Base-by-base conservation (phyloP, 768 basidiomycete species). In the Calvatia gigantea region DNA sequence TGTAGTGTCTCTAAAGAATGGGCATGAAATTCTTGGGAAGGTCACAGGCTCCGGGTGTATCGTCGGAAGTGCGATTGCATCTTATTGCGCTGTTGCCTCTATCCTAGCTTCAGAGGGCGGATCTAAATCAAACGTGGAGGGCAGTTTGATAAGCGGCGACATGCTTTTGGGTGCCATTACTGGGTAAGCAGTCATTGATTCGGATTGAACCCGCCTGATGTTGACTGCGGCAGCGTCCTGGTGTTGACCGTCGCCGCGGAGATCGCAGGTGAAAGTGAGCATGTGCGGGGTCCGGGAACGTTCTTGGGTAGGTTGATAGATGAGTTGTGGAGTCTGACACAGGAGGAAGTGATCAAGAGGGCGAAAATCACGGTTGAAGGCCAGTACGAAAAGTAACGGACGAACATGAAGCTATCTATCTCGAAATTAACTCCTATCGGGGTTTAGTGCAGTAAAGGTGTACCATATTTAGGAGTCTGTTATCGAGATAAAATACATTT, bases 41-140 rank as follows among this genome's bases (percentile, higher is more conserved):
- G 93, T 98, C 54, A 97, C 95, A 0, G 95, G 94, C 0, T 90
- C 90, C 23, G 94, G 94, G 3, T 98, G 94, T 64, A 84, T 95
- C 67, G 74, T 84, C 21, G 89, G 89, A 25, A 88, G 89, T 8
- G 75, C 80, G 28, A 80, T 96, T 45, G 89, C 92, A 0, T 82
- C 87, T 14, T 94, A 86, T 70, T 91, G 89, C 66, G 92, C 87
- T 3, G 86, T 82, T 2, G 83, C 85, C 9, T 56, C 46, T 15
- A 35, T 37, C 14, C 15, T 48, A 11, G 46, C 54, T 65, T 17
- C 64, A 79, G 28, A 67, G 69, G 29, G 69, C 69, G n/a, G 65
- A 71, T 17, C 39, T 66, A 61, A 53, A 66, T 38, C 28, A 45
- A 51, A 61, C 58, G 56, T 61, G 8, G 69, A 71, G 14, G 79